Base-by-base conservation (phyloP, 2,329 filamentous ascomycete species). In the Ophiostoma himal-ulmi region DNA sequence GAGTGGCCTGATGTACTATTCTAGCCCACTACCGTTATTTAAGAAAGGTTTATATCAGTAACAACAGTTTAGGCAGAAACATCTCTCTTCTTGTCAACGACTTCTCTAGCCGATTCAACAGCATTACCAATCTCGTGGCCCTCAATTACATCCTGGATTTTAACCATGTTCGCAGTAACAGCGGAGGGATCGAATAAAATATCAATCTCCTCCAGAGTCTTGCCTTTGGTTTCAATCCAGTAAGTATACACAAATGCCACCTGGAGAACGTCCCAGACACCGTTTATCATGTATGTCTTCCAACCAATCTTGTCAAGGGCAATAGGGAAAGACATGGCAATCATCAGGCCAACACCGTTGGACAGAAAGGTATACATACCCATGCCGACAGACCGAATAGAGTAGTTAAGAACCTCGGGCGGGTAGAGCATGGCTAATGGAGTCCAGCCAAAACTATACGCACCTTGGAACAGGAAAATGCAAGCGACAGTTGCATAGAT, bases 391-490 rank as follows among this genome's bases (percentile, higher is more conserved):
- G 81, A 68, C 75, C 78, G 70, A 44, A 81, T 78, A 69, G 79
- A 78, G 74, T 78, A 81, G 14, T 78, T 78, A 54, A 81, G 75
- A 44, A 81, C 79, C 73, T 82, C 80, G n/a, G 79, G 76, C 1
- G 79, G 76, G 71, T 82, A 85, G 22, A 82, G 80, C 62, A 82
- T 80, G 69, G 83, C 78, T 22, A 84, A 78, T 69, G 82, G 81
- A 34, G 83, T 83, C 79, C 81, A 83, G 36, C 80, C 82, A 70
- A 86, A 77, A 0, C 82, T 83, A 77, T 82, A 87, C 37, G 84
- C 79, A 71, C 83, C 82, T 1, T 83, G 83, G 72, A 85, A 86
- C 54, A 87, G 77, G 77, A 86, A 87, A 68, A 86, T 83, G 75
- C 85, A 82, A 30, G 82, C 83, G 17, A 86, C 69, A 7, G 71